Evolutionary conservation across 768 basidiomycete species (phyloP).

Genomic region (Vararia minispora): DNA sequence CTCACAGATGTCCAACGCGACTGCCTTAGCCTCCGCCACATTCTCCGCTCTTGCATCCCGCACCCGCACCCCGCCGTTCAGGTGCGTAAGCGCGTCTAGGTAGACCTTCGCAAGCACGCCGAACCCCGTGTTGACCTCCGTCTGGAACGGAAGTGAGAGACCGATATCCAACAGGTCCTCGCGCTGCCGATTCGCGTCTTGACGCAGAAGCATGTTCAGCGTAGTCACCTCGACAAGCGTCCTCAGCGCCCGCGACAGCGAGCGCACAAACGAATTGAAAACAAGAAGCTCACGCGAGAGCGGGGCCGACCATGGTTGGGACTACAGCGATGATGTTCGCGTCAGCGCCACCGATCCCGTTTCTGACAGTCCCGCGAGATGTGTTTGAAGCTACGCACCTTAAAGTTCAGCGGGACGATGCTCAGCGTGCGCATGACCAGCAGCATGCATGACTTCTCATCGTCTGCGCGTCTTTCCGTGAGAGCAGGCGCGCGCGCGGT

Average conservation of each 20-base stretch:
- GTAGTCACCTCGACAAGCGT: conserved; percentile 85
- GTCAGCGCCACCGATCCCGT: conserved; percentile 4
- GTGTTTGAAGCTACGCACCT: conserved; percentile 44
- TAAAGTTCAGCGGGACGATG: conserved; percentile 91
- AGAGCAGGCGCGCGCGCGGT: conserved; percentile 11
- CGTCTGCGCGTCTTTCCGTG: conserved; percentile 42
- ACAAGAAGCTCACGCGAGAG: conserved; percentile 92
- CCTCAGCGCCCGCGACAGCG: conserved; percentile 81
- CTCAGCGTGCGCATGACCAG: conserved; percentile 94
- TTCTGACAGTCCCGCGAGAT: neutral
- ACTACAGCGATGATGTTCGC: conserved; percentile 29
- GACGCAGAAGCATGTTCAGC: conserved; percentile 86
- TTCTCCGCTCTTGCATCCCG: conserved; percentile 69
- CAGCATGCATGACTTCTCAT: conserved; percentile 89
- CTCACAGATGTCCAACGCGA: conserved; percentile 87
- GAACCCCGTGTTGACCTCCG: conserved; percentile 95
- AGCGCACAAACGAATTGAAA: conserved; percentile 96
- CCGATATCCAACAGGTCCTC: conserved; percentile 91
- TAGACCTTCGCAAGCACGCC: conserved; percentile 97
- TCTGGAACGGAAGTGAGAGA: conserved; percentile 87
- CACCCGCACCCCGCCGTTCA: conserved; percentile 71
- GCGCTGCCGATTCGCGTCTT: conserved; percentile 74
- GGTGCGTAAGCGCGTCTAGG: conserved; percentile 82
- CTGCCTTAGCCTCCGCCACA: conserved; percentile 70
- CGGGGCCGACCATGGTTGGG: conserved; percentile 91